phyloP scores from a whole-genome alignment of 169 alveolate species.

The Plasmodium berghei region DNA sequence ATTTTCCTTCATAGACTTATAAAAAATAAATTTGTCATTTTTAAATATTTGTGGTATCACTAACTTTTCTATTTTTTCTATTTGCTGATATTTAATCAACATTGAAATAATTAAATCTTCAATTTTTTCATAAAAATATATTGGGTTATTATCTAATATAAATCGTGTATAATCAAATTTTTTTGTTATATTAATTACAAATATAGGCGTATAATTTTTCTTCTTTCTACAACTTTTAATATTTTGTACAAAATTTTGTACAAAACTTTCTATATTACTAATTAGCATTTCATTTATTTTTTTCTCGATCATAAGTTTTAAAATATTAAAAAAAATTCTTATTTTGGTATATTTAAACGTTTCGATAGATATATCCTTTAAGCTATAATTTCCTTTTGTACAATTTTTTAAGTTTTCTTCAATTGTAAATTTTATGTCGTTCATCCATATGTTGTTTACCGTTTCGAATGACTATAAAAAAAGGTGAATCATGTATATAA shows the following conservation, averaged over 20 bases:
- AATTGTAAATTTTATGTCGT: constrained; percentile 51
- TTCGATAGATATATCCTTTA: constrained; percentile 68
- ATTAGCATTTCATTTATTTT: constrained; percentile 70
- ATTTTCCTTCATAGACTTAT: constrained; percentile 70
- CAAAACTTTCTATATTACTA: constrained; percentile 49
- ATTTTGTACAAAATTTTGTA: constrained; percentile 30
- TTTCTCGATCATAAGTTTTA: constrained; percentile 51
- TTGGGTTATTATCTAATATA: constrained; percentile 59
- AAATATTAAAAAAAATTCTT: constrained; percentile 66
- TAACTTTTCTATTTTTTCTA: constrained; percentile 75
- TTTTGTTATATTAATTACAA: constrained; percentile 67
- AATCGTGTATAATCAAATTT: constrained; percentile 64
- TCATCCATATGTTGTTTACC: constrained; percentile 72
- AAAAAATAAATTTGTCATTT: constrained; percentile 71
- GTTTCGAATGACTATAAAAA: constrained; percentile 57
- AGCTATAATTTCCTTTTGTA: constrained; percentile 59
- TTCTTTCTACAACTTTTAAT: constrained; percentile 44
- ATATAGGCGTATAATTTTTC: constrained; percentile 48
- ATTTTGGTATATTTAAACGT: constrained; percentile 70
- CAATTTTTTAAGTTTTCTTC: constrained; percentile 72
- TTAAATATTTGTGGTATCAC: constrained; percentile 73
- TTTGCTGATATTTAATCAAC: constrained; percentile 70
- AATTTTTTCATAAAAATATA: constrained; percentile 56
- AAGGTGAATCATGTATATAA: background rate
- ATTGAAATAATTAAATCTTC: constrained; percentile 52